phyloP scores from a whole-genome alignment of 2,329 filamentous ascomycete species.

The Ophiostoma ulmi region DNA sequence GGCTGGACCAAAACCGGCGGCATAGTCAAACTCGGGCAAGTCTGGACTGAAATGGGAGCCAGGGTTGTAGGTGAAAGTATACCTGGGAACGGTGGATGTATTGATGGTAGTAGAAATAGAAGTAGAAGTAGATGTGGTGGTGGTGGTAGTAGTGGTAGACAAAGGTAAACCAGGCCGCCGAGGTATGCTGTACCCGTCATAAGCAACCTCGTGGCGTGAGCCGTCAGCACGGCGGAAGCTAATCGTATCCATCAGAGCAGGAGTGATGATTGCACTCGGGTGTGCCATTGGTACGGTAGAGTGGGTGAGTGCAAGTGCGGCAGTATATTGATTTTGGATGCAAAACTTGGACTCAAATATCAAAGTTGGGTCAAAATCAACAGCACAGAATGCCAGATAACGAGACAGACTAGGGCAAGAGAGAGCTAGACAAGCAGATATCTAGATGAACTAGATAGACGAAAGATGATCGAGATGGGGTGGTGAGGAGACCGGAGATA shows the following conservation, averaged over 20 bases:
- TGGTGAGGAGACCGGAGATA: background rate
- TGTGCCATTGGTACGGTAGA: background rate
- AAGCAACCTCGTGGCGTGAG: slow-evolving; percentile 15
- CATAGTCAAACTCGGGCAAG: background rate
- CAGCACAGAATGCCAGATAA: background rate
- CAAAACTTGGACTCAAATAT: too few species aligned
- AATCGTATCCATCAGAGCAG: background rate
- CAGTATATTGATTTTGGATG: too few species aligned
- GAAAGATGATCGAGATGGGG: background rate
- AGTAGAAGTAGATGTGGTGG: background rate
- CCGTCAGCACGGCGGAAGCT: slow-evolving; percentile 24
- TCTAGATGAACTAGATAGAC: background rate
- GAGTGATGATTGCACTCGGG: background rate
- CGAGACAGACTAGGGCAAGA: background rate
- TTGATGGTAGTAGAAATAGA: background rate
- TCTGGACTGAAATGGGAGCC: background rate
- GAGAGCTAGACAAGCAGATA: background rate
- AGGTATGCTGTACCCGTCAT: slow-evolving; percentile 2
- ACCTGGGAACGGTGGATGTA: background rate
- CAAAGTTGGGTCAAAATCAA: background rate
- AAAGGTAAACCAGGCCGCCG: background rate
- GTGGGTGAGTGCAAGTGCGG: too few species aligned
- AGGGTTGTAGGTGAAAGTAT: background rate
- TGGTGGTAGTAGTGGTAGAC: background rate
- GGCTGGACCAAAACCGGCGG: background rate